Evolutionary conservation across 1,284 basidiomycete species (phyloP), one percentile per base, ranked within the genome.

Genomic region (Melanopsichium pennsylvanicum): DNA sequence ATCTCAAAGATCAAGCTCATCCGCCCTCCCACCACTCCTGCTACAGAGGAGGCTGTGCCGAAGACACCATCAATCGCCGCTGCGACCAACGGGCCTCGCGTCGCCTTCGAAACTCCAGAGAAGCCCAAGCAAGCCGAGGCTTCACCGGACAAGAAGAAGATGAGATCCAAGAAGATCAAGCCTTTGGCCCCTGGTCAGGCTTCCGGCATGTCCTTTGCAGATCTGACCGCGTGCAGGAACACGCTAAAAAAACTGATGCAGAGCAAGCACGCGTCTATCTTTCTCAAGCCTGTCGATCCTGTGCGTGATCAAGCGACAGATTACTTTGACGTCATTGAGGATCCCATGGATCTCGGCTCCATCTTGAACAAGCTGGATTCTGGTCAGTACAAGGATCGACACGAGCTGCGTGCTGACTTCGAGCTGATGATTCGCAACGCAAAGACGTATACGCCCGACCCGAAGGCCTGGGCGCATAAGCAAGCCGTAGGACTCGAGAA

Each of bases 341-440:
- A 89, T 13, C 95, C 96, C 0, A 97, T 99, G 92, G 95, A 99
- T 80, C 84, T 98, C 12, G 88, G 88, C 42, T 94, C 93, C 0
- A 91, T 96, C 84, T 85, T 85, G 18, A 90, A 90, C 48, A 97
- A 96, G 82, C 84, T 98, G 21, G 89, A 92, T 74, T 87, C 86
- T 58, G 93, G 93, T 0, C 69, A 79, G 47, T 98, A 97, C 83
- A 86, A 87, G 60, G 87, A 91, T 74, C 88, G 93, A 19, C 88
- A 89, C 76, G 89, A 86, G 18, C 95, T 97, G 79, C 88, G 90
- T 73, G 84, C 86, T 16, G 95, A 99, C 81, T 90, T 98, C 80
- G 88, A 86, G 55, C 86, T 97, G 42, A 91, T 98, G 86, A 86
- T 94, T 57, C 80, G 84, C 42, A 98, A 99, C 77, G 92, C 93